Base-by-base conservation (phyloP, 768 basidiomycete species). In the Mycena indigotica region DNA sequence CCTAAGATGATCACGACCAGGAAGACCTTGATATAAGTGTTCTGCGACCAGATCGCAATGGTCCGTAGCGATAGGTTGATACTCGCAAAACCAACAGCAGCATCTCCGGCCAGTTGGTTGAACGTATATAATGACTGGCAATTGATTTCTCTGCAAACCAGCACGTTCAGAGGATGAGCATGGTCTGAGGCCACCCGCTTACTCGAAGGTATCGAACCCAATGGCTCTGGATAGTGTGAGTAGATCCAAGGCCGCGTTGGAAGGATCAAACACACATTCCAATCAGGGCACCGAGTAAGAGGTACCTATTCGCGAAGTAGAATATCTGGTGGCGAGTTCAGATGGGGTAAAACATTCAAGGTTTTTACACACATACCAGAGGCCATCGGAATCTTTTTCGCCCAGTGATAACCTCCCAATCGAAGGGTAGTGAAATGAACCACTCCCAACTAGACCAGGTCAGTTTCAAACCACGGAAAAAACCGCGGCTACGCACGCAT, bases 61-160 rank as follows among this genome's bases (percentile, higher is more conserved):
- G 87, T 88, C 69, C 87, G 73, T 35, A 89, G 72, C 1, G 84
- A 85, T 8, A 89, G 77, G 65, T 89, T 89, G 56, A 89, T 81
- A 66, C 85, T 88, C 13, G 88, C 87, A 3, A 88, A 73, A 25
- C 88, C 87, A 39, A 88, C 81, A 21, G 87, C 75, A 16, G 83
- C 80, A 69, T 88, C 87, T n/a, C 88, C 88, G 53, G 83, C 77
- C 45, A 76, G 72, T 77, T 81, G 80, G 58, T 85, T 87, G 66
- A 87, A 88, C 1, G 85, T 88, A 63, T 89, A 89, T 21, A 89
- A 69, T 4, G 73, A 80, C 65, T 89, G 88, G 60, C 88, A 89
- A 65, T 88, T 69, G 32, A 88, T 71, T 64, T 80, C 71, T 2
- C 81, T 82, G 59, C 6, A 16, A 17, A 17, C 39, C 53, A 59